A percentile compares a stretch with the other conserved stretches of the same genome.
Evolutionary conservation across 2,329 filamentous ascomycete genomes (phyloP).

Genomic region (Trichophyton mentagrophytes): DNA sequence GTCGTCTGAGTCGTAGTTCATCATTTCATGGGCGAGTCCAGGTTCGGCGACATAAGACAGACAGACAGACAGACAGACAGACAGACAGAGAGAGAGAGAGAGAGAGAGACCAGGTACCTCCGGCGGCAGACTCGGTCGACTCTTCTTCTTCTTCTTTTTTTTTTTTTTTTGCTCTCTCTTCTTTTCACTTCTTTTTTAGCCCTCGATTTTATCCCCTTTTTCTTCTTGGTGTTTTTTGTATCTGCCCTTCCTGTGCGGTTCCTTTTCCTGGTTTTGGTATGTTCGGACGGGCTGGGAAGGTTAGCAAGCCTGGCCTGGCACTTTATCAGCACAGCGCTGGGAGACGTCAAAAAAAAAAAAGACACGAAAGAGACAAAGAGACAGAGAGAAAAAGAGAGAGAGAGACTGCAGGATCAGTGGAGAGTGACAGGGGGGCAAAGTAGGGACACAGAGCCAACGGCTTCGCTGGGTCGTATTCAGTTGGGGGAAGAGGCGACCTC

Average conservation of each 20-base stretch:
- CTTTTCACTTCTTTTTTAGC: not conserved
- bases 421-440: no score
- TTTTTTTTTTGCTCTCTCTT: not conserved
- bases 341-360: not conserved
- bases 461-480: no score
- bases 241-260: not conserved
- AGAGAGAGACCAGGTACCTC: no score
- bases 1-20: constrained; percentile 33
- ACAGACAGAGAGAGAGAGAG: no score
- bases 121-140: not conserved
- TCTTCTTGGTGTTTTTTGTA: not conserved
- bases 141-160: not conserved
- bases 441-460: no score
- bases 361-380: not conserved
- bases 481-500: no score
- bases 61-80: not conserved
- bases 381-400: no score
- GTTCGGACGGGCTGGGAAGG: not conserved
- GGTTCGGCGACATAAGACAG: not conserved
- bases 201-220: not conserved
- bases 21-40: constrained; percentile 11
- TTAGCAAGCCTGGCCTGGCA: not conserved
- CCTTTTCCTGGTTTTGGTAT: not conserved
- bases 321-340: not conserved
- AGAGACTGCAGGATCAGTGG: no score